phyloP scores from a whole-genome alignment of 306 rosid species.

The Trifolium repens region DNA sequence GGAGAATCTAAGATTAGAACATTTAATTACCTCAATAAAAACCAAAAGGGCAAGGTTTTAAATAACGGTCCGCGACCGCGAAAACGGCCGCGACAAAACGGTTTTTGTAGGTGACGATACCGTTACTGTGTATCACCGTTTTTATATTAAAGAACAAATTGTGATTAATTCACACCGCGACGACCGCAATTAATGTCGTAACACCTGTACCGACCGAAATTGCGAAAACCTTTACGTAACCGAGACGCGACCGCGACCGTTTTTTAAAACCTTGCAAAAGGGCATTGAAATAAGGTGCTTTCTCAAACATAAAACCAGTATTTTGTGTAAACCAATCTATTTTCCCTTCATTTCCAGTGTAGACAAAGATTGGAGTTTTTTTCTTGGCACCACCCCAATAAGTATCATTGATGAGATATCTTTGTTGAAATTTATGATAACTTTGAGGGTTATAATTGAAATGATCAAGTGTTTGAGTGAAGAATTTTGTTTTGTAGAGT shows the following conservation, averaged over 20 bases:
- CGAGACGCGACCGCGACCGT: no score
- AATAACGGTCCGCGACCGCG: no score
- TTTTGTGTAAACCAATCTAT: constrained; percentile 87
- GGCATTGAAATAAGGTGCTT: constrained; percentile 74
- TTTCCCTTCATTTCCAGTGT: constrained; percentile 92
- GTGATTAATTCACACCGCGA: no score
- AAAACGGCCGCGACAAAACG: no score
- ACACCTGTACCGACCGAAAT: no score
- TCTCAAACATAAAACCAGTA: constrained; percentile 75
- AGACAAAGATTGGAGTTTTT: constrained; percentile 84
- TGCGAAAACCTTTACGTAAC: no score
- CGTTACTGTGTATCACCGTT: no score
- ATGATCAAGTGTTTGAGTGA: constrained; percentile 89
- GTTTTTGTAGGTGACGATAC: no score
- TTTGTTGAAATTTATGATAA: constrained; percentile 71
- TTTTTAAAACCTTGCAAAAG: no score
- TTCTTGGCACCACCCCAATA: constrained; percentile 78
- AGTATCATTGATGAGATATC: constrained; percentile 76
- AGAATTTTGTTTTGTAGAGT: constrained; percentile 61
- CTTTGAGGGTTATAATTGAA: constrained; percentile 76
- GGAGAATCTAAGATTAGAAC: background rate
- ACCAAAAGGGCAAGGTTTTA: constrained; percentile 81
- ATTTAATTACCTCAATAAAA: constrained; percentile 83
- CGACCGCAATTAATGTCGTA: no score
- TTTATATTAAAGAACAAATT: no score